A percentile compares a stretch with the other conserved stretches of the same genome.
phyloP scores from a whole-genome alignment of 1,284 basidiomycete genomes.

The Cerrena zonata region DNA sequence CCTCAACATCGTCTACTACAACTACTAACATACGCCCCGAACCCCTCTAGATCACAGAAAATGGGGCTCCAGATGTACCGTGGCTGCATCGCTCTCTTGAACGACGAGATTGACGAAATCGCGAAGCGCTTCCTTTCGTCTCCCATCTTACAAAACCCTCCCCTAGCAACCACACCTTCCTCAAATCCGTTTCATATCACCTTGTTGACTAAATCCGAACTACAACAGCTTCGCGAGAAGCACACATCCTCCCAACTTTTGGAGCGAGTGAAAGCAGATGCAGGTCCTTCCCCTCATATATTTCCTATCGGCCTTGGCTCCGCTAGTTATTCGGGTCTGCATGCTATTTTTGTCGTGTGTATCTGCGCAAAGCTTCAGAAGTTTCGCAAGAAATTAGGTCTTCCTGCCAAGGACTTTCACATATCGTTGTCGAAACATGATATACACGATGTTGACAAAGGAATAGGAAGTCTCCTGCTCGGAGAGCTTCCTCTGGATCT shows the following conservation, averaged over 20 bases:
- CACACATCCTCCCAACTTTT: not conserved
- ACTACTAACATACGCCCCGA: too few species aligned
- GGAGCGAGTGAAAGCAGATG: not conserved
- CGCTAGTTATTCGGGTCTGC: too few species aligned
- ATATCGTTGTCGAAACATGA: slow-evolving; percentile 43
- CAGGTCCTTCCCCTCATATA: not conserved
- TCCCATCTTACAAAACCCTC: too few species aligned
- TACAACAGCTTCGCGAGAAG: not conserved
- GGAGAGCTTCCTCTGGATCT: slow-evolving; percentile 25
- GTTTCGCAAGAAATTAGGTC: slow-evolving; percentile 41
- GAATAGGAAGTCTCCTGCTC: slow-evolving; percentile 37
- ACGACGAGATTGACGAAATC: too few species aligned
- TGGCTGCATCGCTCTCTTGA: too few species aligned
- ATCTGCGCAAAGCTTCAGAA: slow-evolving; percentile 52
- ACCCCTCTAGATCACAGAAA: too few species aligned
- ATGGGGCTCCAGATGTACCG: too few species aligned
- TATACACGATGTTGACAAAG: slow-evolving; percentile 43
- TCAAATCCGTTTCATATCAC: too few species aligned
- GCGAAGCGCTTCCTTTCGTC: too few species aligned
- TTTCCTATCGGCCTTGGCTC: too few species aligned
- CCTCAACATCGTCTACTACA: too few species aligned
- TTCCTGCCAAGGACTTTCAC: slow-evolving; percentile 50
- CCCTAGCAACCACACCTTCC: too few species aligned
- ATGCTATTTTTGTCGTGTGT: slow-evolving; percentile 43
- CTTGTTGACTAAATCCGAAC: not conserved